Conservation (phyloP, 2,329 filamentous ascomycete genomes). For the Venturia aucupariae region DNA sequence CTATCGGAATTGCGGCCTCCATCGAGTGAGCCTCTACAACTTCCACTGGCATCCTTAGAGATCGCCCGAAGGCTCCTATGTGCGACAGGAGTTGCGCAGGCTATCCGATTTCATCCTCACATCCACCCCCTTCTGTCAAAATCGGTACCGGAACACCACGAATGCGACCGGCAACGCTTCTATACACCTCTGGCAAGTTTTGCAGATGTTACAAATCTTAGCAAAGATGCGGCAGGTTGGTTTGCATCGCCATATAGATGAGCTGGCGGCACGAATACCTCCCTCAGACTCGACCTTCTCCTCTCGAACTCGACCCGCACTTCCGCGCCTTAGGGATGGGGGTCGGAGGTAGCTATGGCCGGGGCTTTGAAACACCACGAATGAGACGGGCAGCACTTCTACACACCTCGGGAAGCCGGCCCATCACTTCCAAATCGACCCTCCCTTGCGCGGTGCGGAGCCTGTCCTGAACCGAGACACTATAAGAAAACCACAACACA, state of each 20-base stretch:
- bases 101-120: not conserved
- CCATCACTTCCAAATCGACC: not conserved
- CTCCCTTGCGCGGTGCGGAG: not conserved
- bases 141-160: not conserved
- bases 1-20: not conserved
- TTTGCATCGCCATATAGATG: not conserved
- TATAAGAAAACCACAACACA: not conserved
- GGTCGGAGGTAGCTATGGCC: no score
- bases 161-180: not conserved
- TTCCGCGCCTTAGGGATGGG: no score
- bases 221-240: not conserved
- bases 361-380: not conserved
- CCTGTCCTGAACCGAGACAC: not conserved
- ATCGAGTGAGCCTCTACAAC: not conserved
- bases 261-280: not conserved
- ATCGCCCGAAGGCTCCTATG: not conserved
- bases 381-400: no score
- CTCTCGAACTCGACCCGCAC: no score
- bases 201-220: not conserved
- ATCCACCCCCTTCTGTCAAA: not conserved
- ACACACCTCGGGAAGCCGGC: not conserved
- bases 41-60: not conserved
- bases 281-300: not conserved
- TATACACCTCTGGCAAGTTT: not conserved
- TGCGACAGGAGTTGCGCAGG: not conserved